Evolutionary conservation across 1,284 basidiomycete genomes (phyloP), one percentile per base, ranked within the genome.

Genomic region (Cutaneotrichosporon dermatis): DNA sequence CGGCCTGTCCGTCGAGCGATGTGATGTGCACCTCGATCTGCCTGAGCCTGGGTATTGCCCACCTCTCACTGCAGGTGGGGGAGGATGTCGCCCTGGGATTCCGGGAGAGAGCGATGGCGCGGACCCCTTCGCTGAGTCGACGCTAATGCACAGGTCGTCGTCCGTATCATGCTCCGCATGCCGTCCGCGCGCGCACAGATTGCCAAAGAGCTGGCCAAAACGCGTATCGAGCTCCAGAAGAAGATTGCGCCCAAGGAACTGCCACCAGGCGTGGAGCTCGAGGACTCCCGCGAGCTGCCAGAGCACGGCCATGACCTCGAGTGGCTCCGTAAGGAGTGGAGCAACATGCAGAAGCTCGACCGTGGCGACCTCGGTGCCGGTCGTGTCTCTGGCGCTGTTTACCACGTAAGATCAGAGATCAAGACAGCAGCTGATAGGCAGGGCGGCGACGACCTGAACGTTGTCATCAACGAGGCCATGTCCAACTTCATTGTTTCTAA

Each of bases 361-460:
- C 68, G 67, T 54, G 68, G 64, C 6, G 74, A 77, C 60, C 71
- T 77, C 16, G 63, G 81, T 58, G 76, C 83, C 7, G 92, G 93
- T 8, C 87, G 89, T 71, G 80, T 95, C 6, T 90, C 88, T 45
- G 92, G 92, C 6, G 89, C 90, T 9, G 89, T 95, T 4, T 94
- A 94, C 73, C 90, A 90, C 88, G 79, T 76, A 51, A 43, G 57
- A 33, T 11, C 61, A 40, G 39, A 12, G 9, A 13, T 35, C 6
- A 25, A 25, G 4, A 8, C 25, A 12, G 7, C 84, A 81, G 56
- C 39, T 48, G 54, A 59, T 43, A 41, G 90, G 25, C 87, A 94
- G 72, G 92, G 92, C 11, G 90, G 90, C 5, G 84, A 88, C 10
- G 90, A 93, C 52, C 80, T 94, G 66, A 85, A 86, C 60, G 60